Conservation (phyloP, 495 filamentous ascomycete genomes). For the Darksidea phi region DNA sequence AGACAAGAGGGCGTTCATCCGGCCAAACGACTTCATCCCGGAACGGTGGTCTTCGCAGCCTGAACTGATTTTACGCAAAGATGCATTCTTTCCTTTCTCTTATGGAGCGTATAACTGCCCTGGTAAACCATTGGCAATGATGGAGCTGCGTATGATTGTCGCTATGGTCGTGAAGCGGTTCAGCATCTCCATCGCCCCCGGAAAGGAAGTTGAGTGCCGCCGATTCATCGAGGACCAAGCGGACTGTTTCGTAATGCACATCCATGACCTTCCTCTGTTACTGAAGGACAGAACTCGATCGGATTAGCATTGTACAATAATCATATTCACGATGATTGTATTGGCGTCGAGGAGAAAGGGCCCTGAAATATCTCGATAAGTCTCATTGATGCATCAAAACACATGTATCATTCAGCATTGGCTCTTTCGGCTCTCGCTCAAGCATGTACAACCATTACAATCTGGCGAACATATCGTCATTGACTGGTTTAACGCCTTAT, state of each 20-base stretch:
- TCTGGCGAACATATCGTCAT: too few species aligned
- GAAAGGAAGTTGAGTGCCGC: not conserved
- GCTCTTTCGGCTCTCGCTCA: too few species aligned
- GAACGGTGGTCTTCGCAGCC: constrained; percentile 23
- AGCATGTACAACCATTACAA: too few species aligned
- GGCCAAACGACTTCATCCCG: constrained; percentile 16
- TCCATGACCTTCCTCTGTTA: not conserved
- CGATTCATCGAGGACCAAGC: not conserved
- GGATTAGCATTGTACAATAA: too few species aligned
- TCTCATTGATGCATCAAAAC: too few species aligned
- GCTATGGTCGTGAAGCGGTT: constrained; percentile 9
- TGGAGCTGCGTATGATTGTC: constrained; percentile 12
- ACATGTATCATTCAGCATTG: too few species aligned
- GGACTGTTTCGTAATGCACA: not conserved
- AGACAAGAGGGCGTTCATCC: constrained; percentile 13
- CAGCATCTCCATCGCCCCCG: not conserved
- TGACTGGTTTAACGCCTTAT: too few species aligned
- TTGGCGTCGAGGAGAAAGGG: too few species aligned
- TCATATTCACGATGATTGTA: too few species aligned
- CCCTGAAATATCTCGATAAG: too few species aligned
- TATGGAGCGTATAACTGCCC: constrained; percentile 13
- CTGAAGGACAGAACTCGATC: not conserved
- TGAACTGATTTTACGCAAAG: constrained; percentile 17
- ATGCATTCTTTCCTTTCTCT: constrained; percentile 14
- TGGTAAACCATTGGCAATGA: constrained; percentile 13